These are phyloP conservation scores for Lasiosphaeris hirsuta DNA, from an alignment of 495 filamentous ascomycete species.

Conservation along the genomic window DNA sequence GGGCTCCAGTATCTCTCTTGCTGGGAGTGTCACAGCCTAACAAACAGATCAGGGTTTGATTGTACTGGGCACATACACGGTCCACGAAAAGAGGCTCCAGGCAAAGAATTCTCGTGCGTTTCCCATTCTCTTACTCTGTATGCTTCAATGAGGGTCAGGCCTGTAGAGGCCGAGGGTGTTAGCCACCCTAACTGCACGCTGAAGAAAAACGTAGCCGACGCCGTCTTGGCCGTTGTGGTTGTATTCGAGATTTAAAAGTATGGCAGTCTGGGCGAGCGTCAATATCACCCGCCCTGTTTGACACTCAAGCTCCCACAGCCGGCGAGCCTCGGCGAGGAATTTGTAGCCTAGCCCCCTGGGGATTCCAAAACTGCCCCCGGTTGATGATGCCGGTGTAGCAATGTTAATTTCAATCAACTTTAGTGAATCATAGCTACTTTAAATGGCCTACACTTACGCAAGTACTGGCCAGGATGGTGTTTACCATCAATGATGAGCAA, in stretches of 20 bases:
- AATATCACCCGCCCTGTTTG: slow-evolving; percentile 9
- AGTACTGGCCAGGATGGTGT: slow-evolving; percentile 28
- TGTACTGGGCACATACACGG: neutral
- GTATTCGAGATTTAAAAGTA: slow-evolving; percentile 22
- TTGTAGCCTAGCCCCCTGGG: slow-evolving; percentile 28
- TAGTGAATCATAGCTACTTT: neutral
- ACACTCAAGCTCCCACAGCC: slow-evolving; percentile 33
- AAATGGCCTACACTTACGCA: slow-evolving; percentile 13
- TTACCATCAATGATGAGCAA: slow-evolving; percentile 32
- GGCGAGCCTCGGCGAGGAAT: slow-evolving; percentile 32
- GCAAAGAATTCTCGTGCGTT: neutral
- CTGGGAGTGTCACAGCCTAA: too few species aligned
- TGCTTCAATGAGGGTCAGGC: neutral
- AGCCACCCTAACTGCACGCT: slow-evolving; percentile 20
- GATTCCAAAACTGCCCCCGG: slow-evolving; percentile 29
- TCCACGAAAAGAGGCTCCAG: neutral
- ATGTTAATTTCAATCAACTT: neutral
- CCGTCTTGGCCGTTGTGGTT: slow-evolving; percentile 29
- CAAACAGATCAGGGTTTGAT: too few species aligned
- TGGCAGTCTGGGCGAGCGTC: slow-evolving; percentile 25
- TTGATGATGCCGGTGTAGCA: slow-evolving; percentile 16
- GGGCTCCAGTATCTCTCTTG: too few species aligned
- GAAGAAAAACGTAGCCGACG: slow-evolving; percentile 22
- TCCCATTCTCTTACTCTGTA: neutral
- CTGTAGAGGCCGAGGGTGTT: slow-evolving; percentile 18